phyloP scores from a whole-genome alignment of 2,329 filamentous ascomycete species.

The Helotiales sp. region DNA sequence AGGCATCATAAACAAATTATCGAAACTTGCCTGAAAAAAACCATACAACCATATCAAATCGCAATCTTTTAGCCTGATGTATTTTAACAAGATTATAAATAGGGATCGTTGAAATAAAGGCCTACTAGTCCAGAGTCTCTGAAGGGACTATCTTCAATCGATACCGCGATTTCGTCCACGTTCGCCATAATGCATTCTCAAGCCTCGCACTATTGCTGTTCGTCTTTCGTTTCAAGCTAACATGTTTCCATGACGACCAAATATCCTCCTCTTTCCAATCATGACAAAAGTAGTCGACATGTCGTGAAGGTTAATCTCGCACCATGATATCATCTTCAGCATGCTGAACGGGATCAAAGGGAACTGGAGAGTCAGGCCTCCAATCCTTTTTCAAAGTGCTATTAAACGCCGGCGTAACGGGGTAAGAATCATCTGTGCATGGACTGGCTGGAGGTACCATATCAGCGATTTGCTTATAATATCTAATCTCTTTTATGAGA shows the following conservation, averaged over 20 bases:
- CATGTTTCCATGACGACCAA: constrained; percentile 88
- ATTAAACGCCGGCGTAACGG: constrained; percentile 66
- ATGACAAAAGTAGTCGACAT: too few relatives aligned
- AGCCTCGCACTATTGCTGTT: constrained; percentile 70
- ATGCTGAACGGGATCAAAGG: constrained; percentile 30
- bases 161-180: constrained; percentile 92
- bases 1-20: too few relatives aligned
- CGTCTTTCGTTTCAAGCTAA: constrained; percentile 73
- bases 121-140: constrained; percentile 68
- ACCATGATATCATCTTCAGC: constrained; percentile 62
- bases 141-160: constrained; percentile 84
- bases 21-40: too few relatives aligned
- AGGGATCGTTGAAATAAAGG: too few relatives aligned
- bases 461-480: too few relatives aligned
- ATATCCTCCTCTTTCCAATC: too few relatives aligned
- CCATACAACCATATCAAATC: too few relatives aligned
- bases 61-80: too few relatives aligned
- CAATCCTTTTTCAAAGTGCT: constrained; percentile 55
- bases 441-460: constrained; percentile 49
- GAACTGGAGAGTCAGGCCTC: constrained; percentile 42
- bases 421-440: constrained; percentile 57
- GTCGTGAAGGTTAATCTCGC: too few relatives aligned
- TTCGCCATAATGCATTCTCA: constrained; percentile 96
- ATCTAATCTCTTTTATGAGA: too few relatives aligned
- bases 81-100: too few relatives aligned